phyloP scores from a whole-genome alignment of 1,284 basidiomycete species.

The Cryptococcus maquisensis region DNA sequence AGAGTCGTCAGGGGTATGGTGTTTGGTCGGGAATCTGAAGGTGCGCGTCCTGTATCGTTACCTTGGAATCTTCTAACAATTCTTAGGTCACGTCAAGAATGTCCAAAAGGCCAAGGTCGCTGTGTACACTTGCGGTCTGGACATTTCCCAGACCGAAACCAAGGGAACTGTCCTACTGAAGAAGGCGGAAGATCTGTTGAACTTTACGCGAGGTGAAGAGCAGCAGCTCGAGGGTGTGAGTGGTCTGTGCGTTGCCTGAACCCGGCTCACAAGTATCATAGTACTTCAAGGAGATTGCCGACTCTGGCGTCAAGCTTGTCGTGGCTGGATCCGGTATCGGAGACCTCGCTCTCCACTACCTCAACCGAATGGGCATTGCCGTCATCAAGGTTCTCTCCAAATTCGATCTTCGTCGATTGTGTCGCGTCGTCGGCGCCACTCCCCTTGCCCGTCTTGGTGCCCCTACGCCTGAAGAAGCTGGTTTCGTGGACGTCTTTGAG shows the following conservation, averaged over 20 bases:
- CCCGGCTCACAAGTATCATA: conserved; percentile 38
- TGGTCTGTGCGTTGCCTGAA: not conserved
- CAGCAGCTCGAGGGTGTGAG: conserved; percentile 85
- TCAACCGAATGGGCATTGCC: conserved; percentile 88
- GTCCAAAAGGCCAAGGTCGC: conserved; percentile 81
- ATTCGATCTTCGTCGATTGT: conserved; percentile 91
- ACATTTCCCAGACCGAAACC: conserved; percentile 95
- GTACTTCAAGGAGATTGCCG: conserved; percentile 96
- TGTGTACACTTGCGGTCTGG: conserved; percentile 88
- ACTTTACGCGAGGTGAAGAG: conserved; percentile 94
- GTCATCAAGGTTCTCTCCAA: conserved; percentile 98
- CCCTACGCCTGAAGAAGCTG: conserved; percentile 93
- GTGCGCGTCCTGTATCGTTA: conserved; percentile 48
- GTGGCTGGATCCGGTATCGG: conserved; percentile 89
- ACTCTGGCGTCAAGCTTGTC: conserved; percentile 89
- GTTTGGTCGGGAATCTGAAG: conserved; percentile 92
- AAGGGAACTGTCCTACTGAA: conserved; percentile 97
- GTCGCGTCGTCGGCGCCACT: conserved; percentile 92
- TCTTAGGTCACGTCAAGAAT: conserved; percentile 71
- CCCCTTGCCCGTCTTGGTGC: conserved; percentile 93
- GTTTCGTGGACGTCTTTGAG: conserved; percentile 89
- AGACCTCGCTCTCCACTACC: conserved; percentile 95
- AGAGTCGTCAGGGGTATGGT: conserved; percentile 97
- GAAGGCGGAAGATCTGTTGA: conserved; percentile 92
- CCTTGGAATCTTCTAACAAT: not conserved